Evolutionary conservation across 2,329 filamentous ascomycete species (phyloP).

Genomic region (Colletotrichum sp.): DNA sequence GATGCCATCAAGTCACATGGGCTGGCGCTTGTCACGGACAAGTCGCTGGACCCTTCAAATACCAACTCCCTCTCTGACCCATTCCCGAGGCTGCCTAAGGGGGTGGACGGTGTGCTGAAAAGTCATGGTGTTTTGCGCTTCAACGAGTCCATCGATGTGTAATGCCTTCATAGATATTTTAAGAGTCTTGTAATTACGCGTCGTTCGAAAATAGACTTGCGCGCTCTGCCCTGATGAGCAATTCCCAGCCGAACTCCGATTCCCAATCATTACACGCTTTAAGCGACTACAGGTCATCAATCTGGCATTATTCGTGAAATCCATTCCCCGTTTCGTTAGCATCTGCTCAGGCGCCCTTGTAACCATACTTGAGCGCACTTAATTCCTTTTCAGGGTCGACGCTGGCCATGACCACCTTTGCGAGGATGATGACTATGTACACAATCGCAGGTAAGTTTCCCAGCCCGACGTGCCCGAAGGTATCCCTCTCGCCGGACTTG

Average conservation of each 20-base stretch:
- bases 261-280: neutral
- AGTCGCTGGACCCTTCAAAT: slow-evolving; percentile 63
- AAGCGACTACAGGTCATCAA: neutral
- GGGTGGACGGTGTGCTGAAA: slow-evolving; percentile 86
- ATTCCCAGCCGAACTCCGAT: neutral
- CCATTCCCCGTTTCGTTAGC: neutral
- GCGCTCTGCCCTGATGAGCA: neutral
- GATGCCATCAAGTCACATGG: slow-evolving; percentile 95
- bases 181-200: slow-evolving; percentile 26
- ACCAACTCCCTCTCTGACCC: slow-evolving; percentile 49
- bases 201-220: slow-evolving; percentile 5
- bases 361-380: slow-evolving; percentile 65
- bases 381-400: slow-evolving; percentile 73
- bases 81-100: slow-evolving; percentile 72
- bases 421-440: slow-evolving; percentile 63
- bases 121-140: slow-evolving; percentile 89
- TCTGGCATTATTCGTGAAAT: slow-evolving; percentile 12
- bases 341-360: slow-evolving; percentile 64
- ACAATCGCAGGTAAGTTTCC: slow-evolving; percentile 61
- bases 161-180: neutral
- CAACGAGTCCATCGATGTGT: slow-evolving; percentile 86
- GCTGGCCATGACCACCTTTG: slow-evolving; percentile 69
- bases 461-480: slow-evolving; percentile 46
- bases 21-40: slow-evolving; percentile 89
- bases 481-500: slow-evolving; percentile 30